Evolutionary conservation across 345 rosid species (phyloP), one percentile per base, ranked within the genome.

Genomic region (Fremontodendron californicum): DNA sequence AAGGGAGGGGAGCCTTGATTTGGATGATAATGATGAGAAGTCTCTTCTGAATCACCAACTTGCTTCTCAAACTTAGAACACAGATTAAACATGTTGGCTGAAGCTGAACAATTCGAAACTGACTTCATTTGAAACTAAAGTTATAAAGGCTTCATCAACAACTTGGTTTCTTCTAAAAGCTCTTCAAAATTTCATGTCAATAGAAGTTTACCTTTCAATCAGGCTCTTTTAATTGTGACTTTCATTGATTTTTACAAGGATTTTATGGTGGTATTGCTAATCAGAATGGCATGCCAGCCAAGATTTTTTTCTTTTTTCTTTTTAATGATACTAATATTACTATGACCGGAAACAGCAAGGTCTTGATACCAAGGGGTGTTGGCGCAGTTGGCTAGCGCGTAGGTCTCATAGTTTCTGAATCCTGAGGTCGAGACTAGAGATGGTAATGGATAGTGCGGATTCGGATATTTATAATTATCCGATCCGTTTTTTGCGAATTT

Each of bases 361-460:
- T n/a, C n/a, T n/a, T n/a, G n/a, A n/a, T n/a, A n/a, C n/a, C 12
- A 39, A 13, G 94, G 94, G 92, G 92, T 86, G 91, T 92, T 87
- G 93, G 94, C 92, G 97, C 94, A 91, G 96, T 92, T 92, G 97
- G 93, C 89, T 91, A 91, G 98, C 94, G 92, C 92, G 94, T 85
- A 89, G 97, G 91, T 94, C 94, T 91, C 97, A 90, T 90, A 87
- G 96, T 93, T 85, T 65, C 71, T 39, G 94, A 89, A n/a, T n/a
- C n/a, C n/a, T n/a, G n/a, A n/a, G n/a, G n/a, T n/a, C n/a, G n/a
- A n/a, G n/a, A n/a, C n/a, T n/a, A n/a, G n/a, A n/a, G n/a, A n/a
- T n/a, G n/a, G n/a, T n/a, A n/a, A n/a, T n/a, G n/a, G n/a, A n/a
- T n/a, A n/a, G n/a, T n/a, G n/a, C n/a, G n/a, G n/a, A n/a, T n/a